Evolutionary conservation across 129 eudicot genomes (phyloP), one percentile per base, ranked within the genome.

Genomic region (Dittrichia graveolens): DNA sequence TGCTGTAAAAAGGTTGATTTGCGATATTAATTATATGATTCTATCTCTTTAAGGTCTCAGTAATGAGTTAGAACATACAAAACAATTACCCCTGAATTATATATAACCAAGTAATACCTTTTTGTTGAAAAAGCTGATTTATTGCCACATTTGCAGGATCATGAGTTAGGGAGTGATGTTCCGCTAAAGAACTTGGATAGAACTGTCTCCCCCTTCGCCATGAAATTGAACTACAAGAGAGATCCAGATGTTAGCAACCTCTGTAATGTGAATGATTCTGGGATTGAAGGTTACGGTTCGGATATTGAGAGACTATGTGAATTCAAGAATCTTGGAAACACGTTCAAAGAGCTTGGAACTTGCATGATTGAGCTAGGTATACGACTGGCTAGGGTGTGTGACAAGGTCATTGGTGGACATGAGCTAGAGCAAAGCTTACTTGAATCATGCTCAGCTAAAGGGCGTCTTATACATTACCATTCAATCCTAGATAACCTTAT

Each of bases 381-480:
- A 74, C 75, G 73, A 41, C 74, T 90, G 11, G 95, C 96, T 6
- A 80, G 88, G 53, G 79, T 88, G 46, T 94, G 96, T 78, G 98
- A 94, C 78, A 80, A 84, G 67, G 65, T 69, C 74, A 90, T 87
- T 49, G 95, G 98, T 65, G 91, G 95, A n/a, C 79, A 74, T 12
- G 96, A 89, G 75, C 84, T 94, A 52, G 96, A 87, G 75, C 80
- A 80, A 72, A 82, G 95, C 76, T 81, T 94, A 77, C 61, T 87
- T 38, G 95, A 85, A 73, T 83, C 92, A 42, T 50, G 83, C 63
- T 76, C 91, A 0, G 96, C 99, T 8, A 94, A 90, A 85, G 99
- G 99, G 64, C 93, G 99, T 75, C 91, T 94, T 54, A 90, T 94
- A 38, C 99, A 94, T 70, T 90, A 94, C 69, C 97, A 90, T 78